phyloP scores from a whole-genome alignment of 352 stramenopile genomes.

The Globisporangium ultimum region DNA sequence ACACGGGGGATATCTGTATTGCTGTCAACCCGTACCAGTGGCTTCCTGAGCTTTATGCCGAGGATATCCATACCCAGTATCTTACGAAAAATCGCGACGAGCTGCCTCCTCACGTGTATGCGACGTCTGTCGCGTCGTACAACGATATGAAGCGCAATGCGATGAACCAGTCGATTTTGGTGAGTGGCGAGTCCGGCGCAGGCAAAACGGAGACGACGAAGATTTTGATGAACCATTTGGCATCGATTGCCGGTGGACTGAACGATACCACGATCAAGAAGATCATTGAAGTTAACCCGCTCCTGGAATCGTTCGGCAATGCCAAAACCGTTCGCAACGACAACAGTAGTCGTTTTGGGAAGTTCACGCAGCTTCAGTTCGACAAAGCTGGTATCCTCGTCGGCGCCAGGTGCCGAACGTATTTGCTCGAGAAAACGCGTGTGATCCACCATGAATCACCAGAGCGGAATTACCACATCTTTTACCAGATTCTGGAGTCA shows the following conservation, averaged over 20 bases:
- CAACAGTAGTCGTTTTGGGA: constrained; percentile 49
- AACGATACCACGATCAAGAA: constrained; percentile 80
- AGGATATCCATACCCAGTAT: constrained; percentile 69
- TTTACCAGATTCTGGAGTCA: constrained; percentile 55
- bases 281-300: constrained; percentile 79
- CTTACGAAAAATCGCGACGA: constrained; percentile 54
- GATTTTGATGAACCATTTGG: constrained; percentile 88
- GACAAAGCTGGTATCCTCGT: constrained; percentile 58
- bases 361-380: constrained; percentile 59
- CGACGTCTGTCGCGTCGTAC: constrained; percentile 65
- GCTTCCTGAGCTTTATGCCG: constrained; percentile 82
- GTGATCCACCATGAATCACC: constrained; percentile 67
- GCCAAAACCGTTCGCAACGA: constrained; percentile 53
- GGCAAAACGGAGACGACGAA: constrained; percentile 90
- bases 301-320: constrained; percentile 85
- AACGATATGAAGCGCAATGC: constrained; percentile 58
- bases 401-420: constrained; percentile 79
- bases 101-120: constrained; percentile 67
- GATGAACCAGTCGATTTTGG: constrained; percentile 83
- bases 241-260: constrained; percentile 56
- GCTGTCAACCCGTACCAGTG: constrained; percentile 96
- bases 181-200: constrained; percentile 82
- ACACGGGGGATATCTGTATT: constrained; percentile 96
- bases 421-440: constrained; percentile 93
- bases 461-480: constrained; percentile 85